These are phyloP conservation scores for Coprinopsis sp. DNA, from an alignment of 768 basidiomycete genomes.

Conservation along the genomic window DNA sequence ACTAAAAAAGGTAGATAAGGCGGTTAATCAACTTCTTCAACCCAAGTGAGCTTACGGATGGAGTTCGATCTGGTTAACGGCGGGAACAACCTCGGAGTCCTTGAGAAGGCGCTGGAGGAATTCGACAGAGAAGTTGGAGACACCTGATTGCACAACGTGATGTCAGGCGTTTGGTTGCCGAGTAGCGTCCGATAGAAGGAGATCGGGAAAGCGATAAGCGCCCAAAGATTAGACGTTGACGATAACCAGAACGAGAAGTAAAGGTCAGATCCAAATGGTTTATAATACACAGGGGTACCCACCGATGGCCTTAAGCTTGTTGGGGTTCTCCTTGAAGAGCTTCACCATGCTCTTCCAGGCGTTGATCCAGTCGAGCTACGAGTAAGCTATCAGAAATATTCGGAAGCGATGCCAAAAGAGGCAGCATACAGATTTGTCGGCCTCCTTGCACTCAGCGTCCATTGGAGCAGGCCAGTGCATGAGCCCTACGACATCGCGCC, in stretches of 20 bases:
- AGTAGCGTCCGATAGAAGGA: not conserved
- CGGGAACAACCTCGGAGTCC: constrained; percentile 61
- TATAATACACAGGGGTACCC: too few relatives aligned
- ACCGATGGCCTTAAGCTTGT: constrained; percentile 79
- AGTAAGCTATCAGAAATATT: not conserved
- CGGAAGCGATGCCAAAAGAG: not conserved
- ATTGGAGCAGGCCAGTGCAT: constrained; percentile 85
- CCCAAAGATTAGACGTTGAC: too few relatives aligned
- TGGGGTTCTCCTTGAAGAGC: constrained; percentile 56
- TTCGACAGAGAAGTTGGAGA: constrained; percentile 67
- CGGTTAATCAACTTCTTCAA: too few relatives aligned
- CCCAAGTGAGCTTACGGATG: constrained; percentile 51
- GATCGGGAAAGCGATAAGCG: too few relatives aligned
- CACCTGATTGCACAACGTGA: constrained; percentile 29
- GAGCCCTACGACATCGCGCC: constrained; percentile 40
- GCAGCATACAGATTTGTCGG: constrained; percentile 41
- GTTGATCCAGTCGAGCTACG: constrained; percentile 56
- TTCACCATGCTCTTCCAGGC: constrained; percentile 80
- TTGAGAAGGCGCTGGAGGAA: constrained; percentile 63
- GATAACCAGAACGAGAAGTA: too few relatives aligned
- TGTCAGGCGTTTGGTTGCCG: too few relatives aligned
- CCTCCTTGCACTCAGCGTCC: constrained; percentile 44
- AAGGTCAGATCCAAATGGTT: too few relatives aligned
- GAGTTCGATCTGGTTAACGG: constrained; percentile 76
- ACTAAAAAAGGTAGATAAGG: too few relatives aligned